Evolutionary conservation across 495 filamentous ascomycete genomes (phyloP).

Genomic region (Hypoxylon perforatum): DNA sequence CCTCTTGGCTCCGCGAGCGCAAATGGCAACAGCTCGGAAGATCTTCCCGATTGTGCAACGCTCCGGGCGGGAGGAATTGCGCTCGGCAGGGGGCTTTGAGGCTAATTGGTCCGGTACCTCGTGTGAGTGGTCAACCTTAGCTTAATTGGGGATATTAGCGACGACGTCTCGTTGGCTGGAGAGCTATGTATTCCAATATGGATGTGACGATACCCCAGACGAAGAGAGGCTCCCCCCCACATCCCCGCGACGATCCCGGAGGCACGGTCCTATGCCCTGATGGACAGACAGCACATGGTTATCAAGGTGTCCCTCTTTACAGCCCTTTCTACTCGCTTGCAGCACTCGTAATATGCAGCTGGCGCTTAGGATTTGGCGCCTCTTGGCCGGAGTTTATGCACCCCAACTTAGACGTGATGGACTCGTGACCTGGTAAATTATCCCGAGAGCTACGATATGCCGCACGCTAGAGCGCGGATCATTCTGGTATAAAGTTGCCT

Average conservation of each 20-base stretch:
- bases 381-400: constrained; percentile 37
- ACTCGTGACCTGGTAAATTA: constrained; percentile 37
- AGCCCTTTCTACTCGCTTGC: constrained; percentile 11
- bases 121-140: constrained; percentile 21
- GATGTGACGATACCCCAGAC: constrained; percentile 37
- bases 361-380: constrained; percentile 13
- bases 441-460: constrained; percentile 17
- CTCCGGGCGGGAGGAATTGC: constrained; percentile 41
- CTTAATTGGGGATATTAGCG: constrained; percentile 25
- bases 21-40: constrained; percentile 46
- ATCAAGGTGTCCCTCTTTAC: constrained; percentile 17
- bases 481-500: constrained; percentile 5
- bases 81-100: constrained; percentile 39
- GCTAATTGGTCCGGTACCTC: constrained; percentile 35
- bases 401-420: constrained; percentile 31
- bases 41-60: constrained; percentile 43
- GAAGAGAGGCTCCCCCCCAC: constrained; percentile 18
- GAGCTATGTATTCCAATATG: neutral
- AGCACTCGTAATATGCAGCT: constrained; percentile 26
- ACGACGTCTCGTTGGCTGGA: constrained; percentile 25
- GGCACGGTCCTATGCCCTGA: constrained; percentile 43
- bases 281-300: constrained; percentile 37
- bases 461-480: constrained; percentile 18
- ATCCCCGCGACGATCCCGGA: constrained; percentile 41
- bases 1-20: constrained; percentile 43